Percentiles rank a stretch among this genome's conserved stretches.
Evolutionary conservation across 192 early-diverging fungal genomes (phyloP).

Genomic region (Backusella australiensis): DNA sequence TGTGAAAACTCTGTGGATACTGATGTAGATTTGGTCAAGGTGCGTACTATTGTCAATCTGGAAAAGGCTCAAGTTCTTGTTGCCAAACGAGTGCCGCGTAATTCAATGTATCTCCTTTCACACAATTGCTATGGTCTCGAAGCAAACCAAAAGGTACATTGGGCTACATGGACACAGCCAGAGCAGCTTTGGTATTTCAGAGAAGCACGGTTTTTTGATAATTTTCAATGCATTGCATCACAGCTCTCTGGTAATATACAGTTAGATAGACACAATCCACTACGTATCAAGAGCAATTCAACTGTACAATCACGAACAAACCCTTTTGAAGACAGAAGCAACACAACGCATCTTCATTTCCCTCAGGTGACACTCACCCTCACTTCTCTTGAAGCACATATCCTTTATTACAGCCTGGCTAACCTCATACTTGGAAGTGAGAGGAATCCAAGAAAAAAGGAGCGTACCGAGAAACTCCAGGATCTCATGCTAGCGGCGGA

Average conservation of each 20-base stretch:
- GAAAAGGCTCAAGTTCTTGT: conserved; percentile 64
- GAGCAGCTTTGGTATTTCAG: conserved; percentile 57
- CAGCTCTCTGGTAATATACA: conserved; percentile 50
- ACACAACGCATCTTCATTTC: conserved; percentile 65
- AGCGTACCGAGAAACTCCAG: conserved; percentile 59
- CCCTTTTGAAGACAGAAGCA: conserved; percentile 51
- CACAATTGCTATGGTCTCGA: conserved; percentile 34
- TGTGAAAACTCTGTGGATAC: conserved; percentile 39
- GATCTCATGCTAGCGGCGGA: conserved; percentile 75
- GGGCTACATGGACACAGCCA: conserved; percentile 65
- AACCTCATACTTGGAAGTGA: not conserved
- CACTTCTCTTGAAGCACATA: conserved; percentile 70
- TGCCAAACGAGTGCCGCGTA: conserved; percentile 24
- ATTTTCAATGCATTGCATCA: conserved; percentile 58
- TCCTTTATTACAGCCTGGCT: conserved; percentile 82
- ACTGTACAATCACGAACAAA: not conserved
- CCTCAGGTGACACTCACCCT: conserved; percentile 67
- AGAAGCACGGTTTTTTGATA: conserved; percentile 35
- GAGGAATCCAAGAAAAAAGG: not conserved
- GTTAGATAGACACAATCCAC: conserved; percentile 60
- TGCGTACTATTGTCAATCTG: conserved; percentile 49
- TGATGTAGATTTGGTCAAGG: conserved; percentile 48
- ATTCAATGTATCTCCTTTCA: conserved; percentile 16
- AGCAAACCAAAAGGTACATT: conserved; percentile 24
- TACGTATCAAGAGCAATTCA: conserved; percentile 53